Conservation (phyloP, 176 grass and related monocot genomes). For the Avena atlantica region DNA sequence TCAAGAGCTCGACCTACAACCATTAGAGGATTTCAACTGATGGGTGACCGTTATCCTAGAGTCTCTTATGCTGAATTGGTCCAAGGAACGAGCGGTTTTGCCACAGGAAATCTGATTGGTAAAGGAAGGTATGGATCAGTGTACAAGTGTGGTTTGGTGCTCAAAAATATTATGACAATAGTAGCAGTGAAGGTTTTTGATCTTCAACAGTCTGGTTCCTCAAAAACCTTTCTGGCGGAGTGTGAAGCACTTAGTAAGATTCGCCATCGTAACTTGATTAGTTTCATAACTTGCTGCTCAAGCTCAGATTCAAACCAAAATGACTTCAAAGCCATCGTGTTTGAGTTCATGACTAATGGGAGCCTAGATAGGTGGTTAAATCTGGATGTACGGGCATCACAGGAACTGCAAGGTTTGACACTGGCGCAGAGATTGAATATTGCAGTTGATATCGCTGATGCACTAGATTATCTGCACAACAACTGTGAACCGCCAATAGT, state of each 20-base stretch:
- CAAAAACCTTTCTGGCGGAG: constrained; percentile 46
- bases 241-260: constrained; percentile 51
- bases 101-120: constrained; percentile 46
- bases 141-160: constrained; percentile 35
- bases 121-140: constrained; percentile 53
- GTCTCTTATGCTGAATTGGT: constrained; percentile 48
- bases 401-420: neutral
- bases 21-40: neutral
- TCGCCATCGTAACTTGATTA: constrained; percentile 15
- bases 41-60: neutral
- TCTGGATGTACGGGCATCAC: neutral
- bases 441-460: neutral
- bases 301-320: neutral
- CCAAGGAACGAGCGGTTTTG: constrained; percentile 54
- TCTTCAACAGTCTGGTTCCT: constrained; percentile 42
- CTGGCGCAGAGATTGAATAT: neutral
- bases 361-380: constrained; percentile 6
- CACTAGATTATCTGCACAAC: neutral
- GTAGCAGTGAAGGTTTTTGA: constrained; percentile 58
- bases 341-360: neutral
- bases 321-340: neutral
- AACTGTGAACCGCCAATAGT: neutral
- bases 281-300: neutral
- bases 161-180: neutral
- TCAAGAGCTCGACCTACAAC: neutral